Evolutionary conservation across 345 rosid species (phyloP).

Genomic region (Balakata baccata): DNA sequence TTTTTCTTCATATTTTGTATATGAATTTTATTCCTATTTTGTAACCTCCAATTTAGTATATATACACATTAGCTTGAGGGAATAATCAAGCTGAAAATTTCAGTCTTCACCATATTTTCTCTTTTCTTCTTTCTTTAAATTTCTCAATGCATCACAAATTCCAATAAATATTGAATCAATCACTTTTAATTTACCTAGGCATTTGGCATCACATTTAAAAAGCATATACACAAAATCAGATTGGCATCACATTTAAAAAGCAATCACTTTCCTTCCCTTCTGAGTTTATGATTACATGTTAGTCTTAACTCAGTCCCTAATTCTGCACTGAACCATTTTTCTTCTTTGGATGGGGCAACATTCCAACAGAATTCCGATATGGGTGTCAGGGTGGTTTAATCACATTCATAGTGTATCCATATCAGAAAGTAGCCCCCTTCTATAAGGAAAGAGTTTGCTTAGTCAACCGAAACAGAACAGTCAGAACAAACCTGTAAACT

Average conservation of each 20-base stretch:
- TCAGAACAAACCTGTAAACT: slow-evolving; percentile 70
- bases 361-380: not conserved
- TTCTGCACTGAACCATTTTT: not conserved
- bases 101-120: too few species aligned
- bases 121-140: too few species aligned
- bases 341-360: not conserved
- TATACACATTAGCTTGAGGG: too few species aligned
- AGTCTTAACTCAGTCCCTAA: not conserved
- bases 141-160: not conserved
- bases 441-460: not conserved
- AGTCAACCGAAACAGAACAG: slow-evolving; percentile 2
- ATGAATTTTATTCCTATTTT: too few species aligned
- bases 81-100: too few species aligned
- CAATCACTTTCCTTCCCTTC: not conserved
- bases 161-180: not conserved
- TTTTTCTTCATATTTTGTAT: too few species aligned
- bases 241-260: not conserved
- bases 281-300: not conserved
- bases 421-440: not conserved
- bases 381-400: not conserved
- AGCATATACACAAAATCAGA: not conserved
- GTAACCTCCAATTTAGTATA: too few species aligned
- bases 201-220: too few species aligned
- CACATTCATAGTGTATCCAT: not conserved
- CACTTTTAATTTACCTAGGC: too few species aligned